These are phyloP conservation scores for Tylopilus sp. DNA, from an alignment of 1,284 basidiomycete species.

Conservation along the genomic window DNA sequence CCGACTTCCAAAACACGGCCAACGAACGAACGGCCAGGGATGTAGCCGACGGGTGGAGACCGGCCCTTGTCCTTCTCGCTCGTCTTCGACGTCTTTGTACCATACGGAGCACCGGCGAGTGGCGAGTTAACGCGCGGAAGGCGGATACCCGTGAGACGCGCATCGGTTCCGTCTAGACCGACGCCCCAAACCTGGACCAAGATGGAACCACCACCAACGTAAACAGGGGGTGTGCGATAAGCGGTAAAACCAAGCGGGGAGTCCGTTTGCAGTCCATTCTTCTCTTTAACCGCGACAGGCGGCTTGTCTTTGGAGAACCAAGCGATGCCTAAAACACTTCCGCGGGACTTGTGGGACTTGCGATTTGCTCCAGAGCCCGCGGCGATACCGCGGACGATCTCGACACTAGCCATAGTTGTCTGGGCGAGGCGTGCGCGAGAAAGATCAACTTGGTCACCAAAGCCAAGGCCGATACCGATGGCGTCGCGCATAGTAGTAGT, in stretches of 20 bases:
- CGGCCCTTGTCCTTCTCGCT: constrained; percentile 29
- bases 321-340: constrained; percentile 25
- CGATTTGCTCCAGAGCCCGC: constrained; percentile 15
- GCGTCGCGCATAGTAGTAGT: constrained; percentile 22
- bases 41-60: constrained; percentile 54
- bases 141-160: constrained; percentile 49
- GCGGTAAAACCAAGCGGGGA: constrained; percentile 55
- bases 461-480: constrained; percentile 29
- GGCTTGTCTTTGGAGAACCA: constrained; percentile 33
- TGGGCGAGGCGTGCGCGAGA: constrained; percentile 73
- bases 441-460: constrained; percentile 59
- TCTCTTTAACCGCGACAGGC: constrained; percentile 8
- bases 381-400: constrained; percentile 67
- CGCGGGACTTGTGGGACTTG: constrained; percentile 21
- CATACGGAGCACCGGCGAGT: constrained; percentile 24
- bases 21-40: constrained; percentile 81
- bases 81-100: constrained; percentile 25
- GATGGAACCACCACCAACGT: constrained; percentile 63
- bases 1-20: constrained; percentile 78
- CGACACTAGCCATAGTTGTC: constrained; percentile 82
- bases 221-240: constrained; percentile 69
- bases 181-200: constrained; percentile 86
- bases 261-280: constrained; percentile 16
- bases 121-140: constrained; percentile 13
- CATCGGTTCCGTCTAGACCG: constrained; percentile 72